Conservation (phyloP, 345 rosid species). For the Camelina neglecta region DNA sequence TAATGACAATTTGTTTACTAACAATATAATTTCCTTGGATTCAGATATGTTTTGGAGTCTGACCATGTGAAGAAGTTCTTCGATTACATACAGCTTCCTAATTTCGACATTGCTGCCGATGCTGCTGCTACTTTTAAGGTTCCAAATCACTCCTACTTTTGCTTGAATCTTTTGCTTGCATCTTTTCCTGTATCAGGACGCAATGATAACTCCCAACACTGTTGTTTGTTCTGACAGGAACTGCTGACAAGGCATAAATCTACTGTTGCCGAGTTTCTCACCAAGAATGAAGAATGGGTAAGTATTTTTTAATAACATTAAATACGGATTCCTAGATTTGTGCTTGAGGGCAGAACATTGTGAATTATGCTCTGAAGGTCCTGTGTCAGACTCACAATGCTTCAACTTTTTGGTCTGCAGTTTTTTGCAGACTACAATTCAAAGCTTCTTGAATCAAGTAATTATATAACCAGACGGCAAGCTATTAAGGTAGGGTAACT, state of each 20-base stretch:
- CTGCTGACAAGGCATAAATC: constrained; percentile 97
- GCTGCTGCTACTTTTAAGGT: constrained; percentile 99
- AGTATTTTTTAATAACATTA: constrained; percentile 23
- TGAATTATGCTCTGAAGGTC: background rate
- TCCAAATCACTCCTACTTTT: background rate
- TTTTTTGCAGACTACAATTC: constrained; percentile 86
- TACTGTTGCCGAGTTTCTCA: constrained; percentile 94
- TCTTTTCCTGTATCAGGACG: background rate
- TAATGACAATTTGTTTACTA: background rate
- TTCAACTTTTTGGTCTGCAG: constrained; percentile 52
- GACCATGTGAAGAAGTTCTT: constrained; percentile 88
- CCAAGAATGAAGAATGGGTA: constrained; percentile 94
- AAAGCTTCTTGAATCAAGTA: constrained; percentile 88
- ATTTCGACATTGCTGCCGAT: constrained; percentile 97
- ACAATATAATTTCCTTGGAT: constrained; percentile 12
- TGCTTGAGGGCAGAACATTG: constrained; percentile 1
- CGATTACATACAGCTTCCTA: constrained; percentile 89
- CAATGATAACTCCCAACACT: constrained; percentile 29
- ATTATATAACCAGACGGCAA: constrained; percentile 95
- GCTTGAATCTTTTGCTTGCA: too few relatives aligned
- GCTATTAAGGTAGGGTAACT: constrained; percentile 75
- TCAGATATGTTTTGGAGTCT: constrained; percentile 92
- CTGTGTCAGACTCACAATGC: constrained; percentile 4
- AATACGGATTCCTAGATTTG: background rate
- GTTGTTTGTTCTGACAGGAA: constrained; percentile 60